Evolutionary conservation across 1,284 basidiomycete species (phyloP).

Genomic region (Tilletia caries): DNA sequence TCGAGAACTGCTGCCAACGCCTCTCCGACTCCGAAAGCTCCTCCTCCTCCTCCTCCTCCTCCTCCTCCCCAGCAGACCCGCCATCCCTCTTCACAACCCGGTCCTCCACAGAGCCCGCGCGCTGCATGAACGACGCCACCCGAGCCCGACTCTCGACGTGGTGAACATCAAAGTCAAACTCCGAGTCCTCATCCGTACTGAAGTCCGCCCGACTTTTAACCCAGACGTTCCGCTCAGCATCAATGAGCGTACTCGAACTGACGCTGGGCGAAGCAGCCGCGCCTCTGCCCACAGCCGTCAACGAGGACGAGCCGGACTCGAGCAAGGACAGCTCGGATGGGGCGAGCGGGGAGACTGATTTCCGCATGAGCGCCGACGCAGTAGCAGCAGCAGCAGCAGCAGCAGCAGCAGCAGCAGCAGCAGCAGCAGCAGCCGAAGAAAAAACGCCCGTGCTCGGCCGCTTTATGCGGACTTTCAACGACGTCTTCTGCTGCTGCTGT

Average conservation of each 20-base stretch:
- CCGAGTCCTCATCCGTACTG: slow-evolving; percentile 2
- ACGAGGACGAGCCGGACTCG: background rate
- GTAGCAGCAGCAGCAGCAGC: background rate
- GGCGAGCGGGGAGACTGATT: background rate
- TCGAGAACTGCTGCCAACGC: background rate
- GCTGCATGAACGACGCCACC: too few species aligned
- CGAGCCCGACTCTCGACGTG: too few species aligned
- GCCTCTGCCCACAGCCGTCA: background rate
- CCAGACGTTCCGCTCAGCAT: slow-evolving; percentile 11
- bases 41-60: too few species aligned
- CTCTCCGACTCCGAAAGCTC: background rate
- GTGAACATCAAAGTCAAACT: too few species aligned
- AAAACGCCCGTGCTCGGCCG: background rate
- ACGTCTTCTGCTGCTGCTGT: too few species aligned
- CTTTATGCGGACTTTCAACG: background rate
- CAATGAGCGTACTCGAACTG: background rate
- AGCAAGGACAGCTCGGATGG: background rate
- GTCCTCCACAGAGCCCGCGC: too few species aligned
- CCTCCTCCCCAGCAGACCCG: too few species aligned
- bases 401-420: too few species aligned
- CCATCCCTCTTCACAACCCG: too few species aligned
- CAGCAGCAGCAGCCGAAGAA: background rate
- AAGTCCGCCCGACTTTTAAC: background rate
- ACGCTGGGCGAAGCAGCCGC: slow-evolving; percentile 8
- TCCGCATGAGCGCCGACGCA: background rate